phyloP scores from a whole-genome alignment of 2,329 filamentous ascomycete genomes.

The Aspergillus chevalieri region DNA sequence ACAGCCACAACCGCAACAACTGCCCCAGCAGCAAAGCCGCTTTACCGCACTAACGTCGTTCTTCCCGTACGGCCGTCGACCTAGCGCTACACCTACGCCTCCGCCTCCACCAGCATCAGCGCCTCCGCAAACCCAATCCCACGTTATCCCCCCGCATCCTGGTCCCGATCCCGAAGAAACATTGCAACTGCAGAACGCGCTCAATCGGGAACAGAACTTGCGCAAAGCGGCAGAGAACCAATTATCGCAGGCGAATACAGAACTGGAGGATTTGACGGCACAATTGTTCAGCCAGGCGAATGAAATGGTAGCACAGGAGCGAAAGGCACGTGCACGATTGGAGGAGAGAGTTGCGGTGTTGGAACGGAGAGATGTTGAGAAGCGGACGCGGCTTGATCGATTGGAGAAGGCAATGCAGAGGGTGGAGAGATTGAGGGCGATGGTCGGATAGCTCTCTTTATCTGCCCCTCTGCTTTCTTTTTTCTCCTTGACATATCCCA shows the following conservation, averaged over 20 bases:
- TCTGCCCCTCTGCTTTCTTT: constrained; percentile 1
- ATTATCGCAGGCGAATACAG: constrained; percentile 48
- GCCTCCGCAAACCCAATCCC: constrained; percentile 8
- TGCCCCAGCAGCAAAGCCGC: constrained; percentile 27
- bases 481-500: background rate
- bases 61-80: constrained; percentile 31
- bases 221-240: constrained; percentile 54
- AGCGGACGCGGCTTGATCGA: constrained; percentile 47
- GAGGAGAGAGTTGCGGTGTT: constrained; percentile 44
- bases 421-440: constrained; percentile 52
- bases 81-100: constrained; percentile 26
- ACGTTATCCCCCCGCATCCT: constrained; percentile 11
- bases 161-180: constrained; percentile 19
- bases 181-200: constrained; percentile 47
- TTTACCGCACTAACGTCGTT: constrained; percentile 34
- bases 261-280: constrained; percentile 57
- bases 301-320: constrained; percentile 60
- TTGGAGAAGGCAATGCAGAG: constrained; percentile 53
- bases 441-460: constrained; percentile 37
- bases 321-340: constrained; percentile 50
- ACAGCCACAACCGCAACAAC: constrained; percentile 9
- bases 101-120: constrained; percentile 16
- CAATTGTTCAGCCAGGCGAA: constrained; percentile 59
- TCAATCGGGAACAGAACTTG: constrained; percentile 50
- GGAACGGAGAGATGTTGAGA: constrained; percentile 43